Evolutionary conservation across 2,329 filamentous ascomycete species (phyloP).

Genomic region (Hypocrella siamensis): DNA sequence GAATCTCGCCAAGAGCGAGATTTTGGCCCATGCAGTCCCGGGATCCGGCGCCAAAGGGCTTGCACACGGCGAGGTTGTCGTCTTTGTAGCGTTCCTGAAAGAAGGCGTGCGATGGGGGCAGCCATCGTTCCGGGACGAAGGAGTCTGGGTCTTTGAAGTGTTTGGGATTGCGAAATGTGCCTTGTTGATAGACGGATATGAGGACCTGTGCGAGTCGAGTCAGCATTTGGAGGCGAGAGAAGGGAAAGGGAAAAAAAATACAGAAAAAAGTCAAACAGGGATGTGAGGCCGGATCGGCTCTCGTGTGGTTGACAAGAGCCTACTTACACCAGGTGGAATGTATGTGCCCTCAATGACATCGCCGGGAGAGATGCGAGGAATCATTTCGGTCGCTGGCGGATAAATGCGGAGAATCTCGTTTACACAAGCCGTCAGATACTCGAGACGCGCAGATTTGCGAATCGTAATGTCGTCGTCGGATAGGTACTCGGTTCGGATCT

Average conservation of each 20-base stretch:
- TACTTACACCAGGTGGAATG: conserved; percentile 18
- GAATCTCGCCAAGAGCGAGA: conserved; percentile 29
- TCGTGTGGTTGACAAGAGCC: not conserved
- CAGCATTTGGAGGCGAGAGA: not conserved
- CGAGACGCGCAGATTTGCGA: conserved; percentile 11
- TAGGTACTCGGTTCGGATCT: conserved; percentile 18
- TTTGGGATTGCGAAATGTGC: conserved; percentile 24
- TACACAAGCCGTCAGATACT: conserved; percentile 24
- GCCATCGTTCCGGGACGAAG: conserved; percentile 33
- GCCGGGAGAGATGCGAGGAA: conserved; percentile 14
- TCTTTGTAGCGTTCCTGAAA: conserved; percentile 18
- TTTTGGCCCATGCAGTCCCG: conserved; percentile 26
- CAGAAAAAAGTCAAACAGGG: no score
- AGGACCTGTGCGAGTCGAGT: conserved; percentile 15
- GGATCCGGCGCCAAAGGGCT: conserved; percentile 22
- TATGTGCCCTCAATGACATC: conserved; percentile 15
- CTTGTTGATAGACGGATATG: conserved; percentile 26
- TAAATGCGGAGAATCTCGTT: conserved; percentile 27
- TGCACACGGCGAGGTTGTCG: conserved; percentile 21
- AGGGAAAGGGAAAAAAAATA: no score
- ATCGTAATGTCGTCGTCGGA: conserved; percentile 21
- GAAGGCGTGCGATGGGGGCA: conserved; percentile 10
- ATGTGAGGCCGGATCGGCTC: no score
- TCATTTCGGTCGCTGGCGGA: conserved; percentile 15
- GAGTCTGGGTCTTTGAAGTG: conserved; percentile 27